Evolutionary conservation across 352 stramenopile species (phyloP), one percentile per base, ranked within the genome.

Genomic region (Peronospora belbahrii): DNA sequence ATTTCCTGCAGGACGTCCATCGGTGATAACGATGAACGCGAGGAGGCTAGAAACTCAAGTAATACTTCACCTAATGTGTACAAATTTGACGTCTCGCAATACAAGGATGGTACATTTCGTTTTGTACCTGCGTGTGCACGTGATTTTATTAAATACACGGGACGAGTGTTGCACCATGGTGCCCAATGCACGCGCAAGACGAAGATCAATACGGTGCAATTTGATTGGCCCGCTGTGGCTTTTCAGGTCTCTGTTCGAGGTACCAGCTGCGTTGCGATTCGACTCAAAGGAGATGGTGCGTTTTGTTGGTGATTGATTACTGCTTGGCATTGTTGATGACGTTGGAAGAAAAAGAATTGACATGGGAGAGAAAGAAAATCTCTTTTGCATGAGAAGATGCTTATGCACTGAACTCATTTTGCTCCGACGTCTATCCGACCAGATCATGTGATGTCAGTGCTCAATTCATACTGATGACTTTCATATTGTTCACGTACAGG

Each of bases 131-230:
- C 79, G n/a, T 83, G 76, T 25, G 78, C 69, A 20, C 28, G 55
- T 19, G 79, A 93, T 48, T 67, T 81, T 31, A 88, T 93, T 48
- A 67, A 71, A 23, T 88, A 88, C 59, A 75, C 67, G 8, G 82
- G 82, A 0, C 62, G 82, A 2, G 61, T 91, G 56, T 49, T 93
- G 44, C 73, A 88, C 61, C 76, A 91, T 58, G 79, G 76, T 18
- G 56, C 73, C 25, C 54, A 65, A 23, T 67, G 71, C 4, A 37
- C 62, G 14, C 78, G 78, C 38, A 80, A 77, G 40, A 83, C 78
- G 13, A 93, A 93, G 59, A 76, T 89, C 40, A 93, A 91, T 60
- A 83, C 71, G 10, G 80, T 88, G 62, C 79, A 93, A 50, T 93
- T 93, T 50, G 82, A 93, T 60, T 93, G 82, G 82, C 62, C 79